These are phyloP conservation scores for Astrephomene gubernaculifera DNA, from an alignment of 139 green algal genomes.

Conservation along the genomic window DNA sequence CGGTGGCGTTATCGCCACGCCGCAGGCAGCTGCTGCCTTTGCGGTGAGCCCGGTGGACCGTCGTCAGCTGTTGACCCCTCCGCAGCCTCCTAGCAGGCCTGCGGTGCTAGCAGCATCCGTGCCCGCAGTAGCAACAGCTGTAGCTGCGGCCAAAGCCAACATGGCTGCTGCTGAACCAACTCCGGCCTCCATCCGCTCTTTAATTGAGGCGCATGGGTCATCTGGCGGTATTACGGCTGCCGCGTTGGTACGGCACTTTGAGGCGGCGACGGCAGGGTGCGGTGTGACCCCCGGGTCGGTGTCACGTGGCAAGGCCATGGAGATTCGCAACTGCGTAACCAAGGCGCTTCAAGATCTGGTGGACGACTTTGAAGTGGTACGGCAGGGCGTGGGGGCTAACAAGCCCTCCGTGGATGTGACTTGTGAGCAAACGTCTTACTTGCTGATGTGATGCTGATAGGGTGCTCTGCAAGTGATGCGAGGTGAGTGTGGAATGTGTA, in stretches of 20 bases:
- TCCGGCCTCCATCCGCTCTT: neutral
- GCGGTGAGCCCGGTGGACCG: too few species aligned
- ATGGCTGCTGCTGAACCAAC: neutral
- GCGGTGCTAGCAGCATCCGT: too few species aligned
- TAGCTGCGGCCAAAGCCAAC: too few species aligned
- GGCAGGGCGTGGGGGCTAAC: neutral
- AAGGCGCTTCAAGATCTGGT: constrained; percentile 26
- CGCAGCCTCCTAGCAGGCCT: too few species aligned
- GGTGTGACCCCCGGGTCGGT: neutral
- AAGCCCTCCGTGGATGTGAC: neutral
- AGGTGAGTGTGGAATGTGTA: too few species aligned
- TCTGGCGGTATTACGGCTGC: neutral
- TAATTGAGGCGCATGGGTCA: neutral
- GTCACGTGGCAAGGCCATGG: neutral
- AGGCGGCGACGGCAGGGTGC: neutral
- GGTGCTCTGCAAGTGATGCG: too few species aligned
- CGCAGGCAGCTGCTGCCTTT: too few species aligned
- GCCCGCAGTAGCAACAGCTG: too few species aligned
- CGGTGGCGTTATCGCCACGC: too few species aligned
- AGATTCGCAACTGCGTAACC: neutral
- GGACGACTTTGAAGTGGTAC: constrained; percentile 18
- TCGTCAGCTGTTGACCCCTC: too few species aligned
- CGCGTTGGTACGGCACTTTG: neutral
- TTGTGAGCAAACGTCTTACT: neutral
- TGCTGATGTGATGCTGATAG: neutral